Conservation (phyloP, 331 rosid genomes). For the Malus hybrid region DNA sequence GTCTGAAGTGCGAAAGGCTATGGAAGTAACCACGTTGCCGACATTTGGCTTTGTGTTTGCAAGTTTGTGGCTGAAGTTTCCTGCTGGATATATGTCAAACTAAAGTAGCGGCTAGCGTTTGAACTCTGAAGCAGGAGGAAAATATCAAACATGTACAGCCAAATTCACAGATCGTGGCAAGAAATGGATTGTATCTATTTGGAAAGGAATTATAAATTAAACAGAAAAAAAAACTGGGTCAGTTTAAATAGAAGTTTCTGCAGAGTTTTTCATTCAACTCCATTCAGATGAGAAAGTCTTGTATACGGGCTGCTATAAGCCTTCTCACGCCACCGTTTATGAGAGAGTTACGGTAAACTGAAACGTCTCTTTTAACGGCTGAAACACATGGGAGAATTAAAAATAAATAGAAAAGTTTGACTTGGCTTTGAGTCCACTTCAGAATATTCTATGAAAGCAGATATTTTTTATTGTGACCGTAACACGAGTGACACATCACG, state of each 20-base stretch:
- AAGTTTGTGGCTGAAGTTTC: not conserved
- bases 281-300: not conserved
- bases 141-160: slow-evolving; percentile 16
- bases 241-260: not conserved
- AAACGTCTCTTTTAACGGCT: too few species aligned
- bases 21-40: not conserved
- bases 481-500: too few species aligned
- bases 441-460: not conserved
- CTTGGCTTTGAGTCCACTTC: not conserved
- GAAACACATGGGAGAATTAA: not conserved
- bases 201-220: not conserved
- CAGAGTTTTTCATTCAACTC: not conserved
- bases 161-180: slow-evolving; percentile 1
- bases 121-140: not conserved
- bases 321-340: not conserved
- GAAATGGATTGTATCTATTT: not conserved
- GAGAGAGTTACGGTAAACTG: too few species aligned
- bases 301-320: not conserved
- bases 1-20: not conserved
- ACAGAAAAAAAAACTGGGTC: not conserved
- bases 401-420: not conserved
- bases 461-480: too few species aligned
- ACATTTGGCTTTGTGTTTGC: not conserved
- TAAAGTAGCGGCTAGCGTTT: not conserved
- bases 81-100: not conserved